Base-by-base conservation (phyloP, 2,329 filamentous ascomycete genomes). In the Neocucurbitaria cava region DNA sequence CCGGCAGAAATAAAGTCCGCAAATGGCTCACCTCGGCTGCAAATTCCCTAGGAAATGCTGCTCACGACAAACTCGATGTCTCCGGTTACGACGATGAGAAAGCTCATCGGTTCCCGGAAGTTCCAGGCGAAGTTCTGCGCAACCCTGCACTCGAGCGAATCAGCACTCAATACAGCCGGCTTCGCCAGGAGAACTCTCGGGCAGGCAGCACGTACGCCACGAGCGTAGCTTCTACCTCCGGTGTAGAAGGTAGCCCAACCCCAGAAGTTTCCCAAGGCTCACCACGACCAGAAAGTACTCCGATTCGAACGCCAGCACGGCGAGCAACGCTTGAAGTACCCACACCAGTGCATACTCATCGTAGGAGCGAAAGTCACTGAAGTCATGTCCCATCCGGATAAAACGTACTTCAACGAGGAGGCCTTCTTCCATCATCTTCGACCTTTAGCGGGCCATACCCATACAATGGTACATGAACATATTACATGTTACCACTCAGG, bases 91-190 rank as follows among this genome's bases (percentile, higher is more conserved):
- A 77, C 43, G 71, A 70, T 3, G 78, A 81, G 17, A 74, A 73
- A 39, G 80, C 81, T 3, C 66, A 71, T n/a, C 75, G 78, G n/a
- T 88, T 81, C 43, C 85, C 85, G 0, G 78, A 82, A 49, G 75
- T 85, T 0, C 85, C 85, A 0, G 85, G 83, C 2, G 85, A 87
- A 58, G 62, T 56, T 1, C 55, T 71, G 2, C 77, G 82, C 26
- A 85, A 85, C 42, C 65, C 60, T 0, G 61, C 67, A 0, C 64
- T 85, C 1, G 46, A 56, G 17, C 59, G 72, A 3, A 78, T 81
- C 23, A 76, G 72, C 41, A 70, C 76, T 26, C 62, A 66, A 4
- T 85, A 80, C 52, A 79, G 78, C 35, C 66, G 55, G 13, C 66
- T 46, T 78, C 80, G 4, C 68, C 78, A 62, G 66, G 73, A 3